Conservation (phyloP, 163 green algal genomes). For the Scenedesmus sp. region DNA sequence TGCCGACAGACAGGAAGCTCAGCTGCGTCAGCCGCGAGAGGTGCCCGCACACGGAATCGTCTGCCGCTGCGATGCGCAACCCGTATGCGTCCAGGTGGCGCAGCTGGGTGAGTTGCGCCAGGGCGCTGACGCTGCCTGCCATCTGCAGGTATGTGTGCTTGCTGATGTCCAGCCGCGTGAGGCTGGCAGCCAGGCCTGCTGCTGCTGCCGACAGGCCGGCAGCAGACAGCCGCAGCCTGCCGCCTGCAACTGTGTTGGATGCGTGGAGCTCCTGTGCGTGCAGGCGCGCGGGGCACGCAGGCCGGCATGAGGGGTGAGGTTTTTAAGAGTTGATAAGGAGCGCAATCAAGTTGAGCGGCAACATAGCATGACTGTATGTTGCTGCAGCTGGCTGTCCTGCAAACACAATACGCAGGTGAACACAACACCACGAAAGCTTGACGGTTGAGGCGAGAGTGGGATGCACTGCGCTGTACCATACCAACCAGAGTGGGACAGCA, state of each 20-base stretch:
- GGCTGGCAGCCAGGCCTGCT: not conserved
- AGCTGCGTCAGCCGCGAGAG: constrained; percentile 19
- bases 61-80: not conserved
- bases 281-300: too few species aligned
- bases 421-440: too few species aligned
- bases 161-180: constrained; percentile 5
- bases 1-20: not conserved
- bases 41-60: not conserved
- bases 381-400: too few species aligned
- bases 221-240: not conserved
- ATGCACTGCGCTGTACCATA: too few species aligned
- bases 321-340: not conserved
- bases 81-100: not conserved
- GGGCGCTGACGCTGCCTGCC: not conserved
- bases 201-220: not conserved
- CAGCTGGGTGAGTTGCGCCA: not conserved
- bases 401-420: too few species aligned
- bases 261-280: constrained; percentile 14
- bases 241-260: not conserved
- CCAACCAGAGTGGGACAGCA: too few species aligned
- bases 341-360: not conserved
- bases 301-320: too few species aligned
- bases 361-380: too few species aligned
- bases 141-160: not conserved
- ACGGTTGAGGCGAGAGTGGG: too few species aligned